Percentiles rank a stretch among this genome's conserved stretches.
phyloP scores from a whole-genome alignment of 371 early-diverging fungal genomes.

The Mucor piriformis region DNA sequence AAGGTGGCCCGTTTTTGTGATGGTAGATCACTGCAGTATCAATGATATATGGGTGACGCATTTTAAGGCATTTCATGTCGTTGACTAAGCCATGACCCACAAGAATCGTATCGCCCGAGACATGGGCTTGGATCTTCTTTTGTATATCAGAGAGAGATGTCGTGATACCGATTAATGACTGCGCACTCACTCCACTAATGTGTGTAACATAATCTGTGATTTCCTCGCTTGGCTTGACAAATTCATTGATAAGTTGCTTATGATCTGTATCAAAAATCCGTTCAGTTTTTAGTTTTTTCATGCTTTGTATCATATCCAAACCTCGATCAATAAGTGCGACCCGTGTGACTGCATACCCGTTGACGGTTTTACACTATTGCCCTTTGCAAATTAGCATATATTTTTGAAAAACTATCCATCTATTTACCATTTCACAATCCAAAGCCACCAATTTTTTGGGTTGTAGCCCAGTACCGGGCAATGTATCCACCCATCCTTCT shows the following conservation, averaged over 20 bases:
- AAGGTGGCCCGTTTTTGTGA: slow-evolving; percentile 62
- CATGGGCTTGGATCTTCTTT: slow-evolving; percentile 35
- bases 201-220: slow-evolving; percentile 72
- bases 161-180: slow-evolving; percentile 46
- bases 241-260: slow-evolving; percentile 59
- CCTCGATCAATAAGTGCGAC: slow-evolving; percentile 62
- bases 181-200: slow-evolving; percentile 67
- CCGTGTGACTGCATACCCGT: slow-evolving; percentile 69
- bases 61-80: slow-evolving; percentile 68
- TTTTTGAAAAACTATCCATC: neutral
- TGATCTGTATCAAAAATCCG: slow-evolving; percentile 31
- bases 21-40: slow-evolving; percentile 73
- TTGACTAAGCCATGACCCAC: slow-evolving; percentile 79
- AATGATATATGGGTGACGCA: slow-evolving; percentile 64
- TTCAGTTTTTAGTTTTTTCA: no score
- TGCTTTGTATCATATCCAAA: no score
- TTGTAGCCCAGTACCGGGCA: slow-evolving; percentile 27
- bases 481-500: slow-evolving; percentile 52
- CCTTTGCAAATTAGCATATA: neutral
- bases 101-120: slow-evolving; percentile 61
- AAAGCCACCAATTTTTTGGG: slow-evolving; percentile 56
- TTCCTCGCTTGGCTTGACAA: slow-evolving; percentile 64
- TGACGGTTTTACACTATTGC: slow-evolving; percentile 67
- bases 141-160: slow-evolving; percentile 60
- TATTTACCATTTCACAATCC: slow-evolving; percentile 79